These are phyloP conservation scores for Gynostemma pentaphyllum DNA, from an alignment of 306 rosid species.

Conservation along the genomic window DNA sequence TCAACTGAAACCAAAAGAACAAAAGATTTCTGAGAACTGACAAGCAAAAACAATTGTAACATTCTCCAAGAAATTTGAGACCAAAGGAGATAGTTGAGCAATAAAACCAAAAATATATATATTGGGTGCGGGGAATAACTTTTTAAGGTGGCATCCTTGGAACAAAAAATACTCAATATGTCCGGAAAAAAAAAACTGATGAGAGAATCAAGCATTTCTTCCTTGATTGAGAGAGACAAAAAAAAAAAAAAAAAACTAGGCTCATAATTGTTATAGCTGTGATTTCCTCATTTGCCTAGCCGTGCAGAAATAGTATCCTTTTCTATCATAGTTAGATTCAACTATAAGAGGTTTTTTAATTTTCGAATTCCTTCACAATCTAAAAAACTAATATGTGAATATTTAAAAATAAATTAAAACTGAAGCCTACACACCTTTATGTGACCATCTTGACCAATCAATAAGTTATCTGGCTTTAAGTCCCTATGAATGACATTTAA, in stretches of 20 bases:
- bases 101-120: not conserved
- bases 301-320: not conserved
- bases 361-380: not conserved
- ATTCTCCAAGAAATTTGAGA: not conserved
- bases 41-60: conserved; percentile 4
- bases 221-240: no score
- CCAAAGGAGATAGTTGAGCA: not conserved
- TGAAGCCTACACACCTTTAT: conserved; percentile 52
- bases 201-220: not conserved
- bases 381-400: not conserved
- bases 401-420: conserved; percentile 9
- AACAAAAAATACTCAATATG: not conserved
- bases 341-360: not conserved
- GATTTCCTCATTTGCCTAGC: not conserved
- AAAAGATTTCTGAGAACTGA: conserved; percentile 22
- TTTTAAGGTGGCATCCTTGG: not conserved
- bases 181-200: not conserved
- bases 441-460: conserved; percentile 96
- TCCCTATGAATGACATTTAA: conserved; percentile 83
- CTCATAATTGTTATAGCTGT: not conserved
- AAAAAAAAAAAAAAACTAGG: not conserved
- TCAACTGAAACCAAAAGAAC: conserved; percentile 53
- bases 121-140: not conserved
- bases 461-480: conserved; percentile 94
- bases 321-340: not conserved